Percentiles rank a stretch among this genome's conserved stretches.
phyloP scores from a whole-genome alignment of 2,329 filamentous ascomycete species.

The Fusarium neocosmosporiellum region DNA sequence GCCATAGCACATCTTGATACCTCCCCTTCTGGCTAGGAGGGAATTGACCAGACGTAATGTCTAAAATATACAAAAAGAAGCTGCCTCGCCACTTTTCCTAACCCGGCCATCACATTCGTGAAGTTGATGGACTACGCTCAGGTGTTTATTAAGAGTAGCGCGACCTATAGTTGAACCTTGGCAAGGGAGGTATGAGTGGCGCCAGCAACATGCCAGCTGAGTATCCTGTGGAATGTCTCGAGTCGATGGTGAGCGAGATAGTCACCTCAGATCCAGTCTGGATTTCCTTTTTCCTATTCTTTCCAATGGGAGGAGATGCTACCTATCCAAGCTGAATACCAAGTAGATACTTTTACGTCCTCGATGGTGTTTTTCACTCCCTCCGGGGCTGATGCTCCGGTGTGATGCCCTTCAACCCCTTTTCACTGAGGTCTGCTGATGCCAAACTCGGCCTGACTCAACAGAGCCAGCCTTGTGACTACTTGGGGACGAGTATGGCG shows the following conservation, averaged over 20 bases:
- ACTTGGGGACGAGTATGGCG: background rate
- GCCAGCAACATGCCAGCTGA: background rate
- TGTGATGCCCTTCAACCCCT: background rate
- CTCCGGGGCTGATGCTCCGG: background rate
- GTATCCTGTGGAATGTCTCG: slow-evolving; percentile 16
- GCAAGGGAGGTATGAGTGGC: background rate
- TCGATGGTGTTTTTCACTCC: background rate
- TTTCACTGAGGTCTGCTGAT: background rate
- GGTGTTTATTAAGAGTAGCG: background rate
- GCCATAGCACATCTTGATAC: slow-evolving; percentile 20
- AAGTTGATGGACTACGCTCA: background rate
- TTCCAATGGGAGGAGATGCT: background rate
- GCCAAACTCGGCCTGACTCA: background rate
- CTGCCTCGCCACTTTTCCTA: background rate
- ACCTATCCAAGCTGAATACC: background rate
- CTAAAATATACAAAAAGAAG: slow-evolving; percentile 27
- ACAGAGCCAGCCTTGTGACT: background rate
- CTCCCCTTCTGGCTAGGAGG: slow-evolving; percentile 17
- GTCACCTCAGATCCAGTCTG: background rate
- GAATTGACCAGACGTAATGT: slow-evolving; percentile 38
- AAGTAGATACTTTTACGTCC: background rate
- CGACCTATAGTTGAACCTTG: background rate
- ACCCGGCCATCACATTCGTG: background rate
- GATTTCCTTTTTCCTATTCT: background rate
- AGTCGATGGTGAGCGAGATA: background rate